Conservation (phyloP, 2,329 filamentous ascomycete genomes). For the Fusarium redolens region DNA sequence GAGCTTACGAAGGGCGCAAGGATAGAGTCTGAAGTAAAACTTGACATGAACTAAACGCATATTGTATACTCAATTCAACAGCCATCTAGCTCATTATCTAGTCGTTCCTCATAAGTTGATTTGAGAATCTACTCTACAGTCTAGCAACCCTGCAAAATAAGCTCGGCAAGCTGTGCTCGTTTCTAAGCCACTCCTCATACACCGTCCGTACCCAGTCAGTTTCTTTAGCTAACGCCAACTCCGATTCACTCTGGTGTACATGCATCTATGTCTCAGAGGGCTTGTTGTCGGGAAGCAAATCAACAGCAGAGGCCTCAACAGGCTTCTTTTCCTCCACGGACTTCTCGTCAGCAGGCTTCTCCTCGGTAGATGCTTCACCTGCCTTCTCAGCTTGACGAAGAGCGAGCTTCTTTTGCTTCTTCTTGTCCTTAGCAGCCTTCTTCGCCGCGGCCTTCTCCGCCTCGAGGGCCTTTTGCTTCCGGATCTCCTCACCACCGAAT, state of each 20-base stretch:
- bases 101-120: conserved; percentile 38
- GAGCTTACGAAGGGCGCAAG: not conserved
- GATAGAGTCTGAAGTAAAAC: not conserved
- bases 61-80: conserved; percentile 22
- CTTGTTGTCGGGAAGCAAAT: conserved; percentile 34
- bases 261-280: conserved; percentile 28
- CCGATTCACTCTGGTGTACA: not conserved
- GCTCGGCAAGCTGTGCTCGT: conserved; percentile 15
- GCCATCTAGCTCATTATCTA: conserved; percentile 30
- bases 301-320: conserved; percentile 34
- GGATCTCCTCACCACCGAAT: conserved; percentile 74
- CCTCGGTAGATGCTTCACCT: conserved; percentile 18
- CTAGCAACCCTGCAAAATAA: conserved; percentile 13
- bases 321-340: conserved; percentile 28
- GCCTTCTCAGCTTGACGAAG: conserved; percentile 36
- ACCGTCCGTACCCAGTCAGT: conserved; percentile 4
- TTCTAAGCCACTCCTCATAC: conserved; percentile 17
- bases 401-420: conserved; percentile 58
- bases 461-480: conserved; percentile 74
- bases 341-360: conserved; percentile 10
- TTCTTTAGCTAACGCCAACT: conserved; percentile 3
- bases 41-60: not conserved
- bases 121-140: conserved; percentile 40
- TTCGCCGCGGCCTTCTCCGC: conserved; percentile 63
- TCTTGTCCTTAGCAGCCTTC: conserved; percentile 61